These are phyloP conservation scores for Pleurotus eryngii DNA, from an alignment of 768 basidiomycete genomes.

Conservation along the genomic window DNA sequence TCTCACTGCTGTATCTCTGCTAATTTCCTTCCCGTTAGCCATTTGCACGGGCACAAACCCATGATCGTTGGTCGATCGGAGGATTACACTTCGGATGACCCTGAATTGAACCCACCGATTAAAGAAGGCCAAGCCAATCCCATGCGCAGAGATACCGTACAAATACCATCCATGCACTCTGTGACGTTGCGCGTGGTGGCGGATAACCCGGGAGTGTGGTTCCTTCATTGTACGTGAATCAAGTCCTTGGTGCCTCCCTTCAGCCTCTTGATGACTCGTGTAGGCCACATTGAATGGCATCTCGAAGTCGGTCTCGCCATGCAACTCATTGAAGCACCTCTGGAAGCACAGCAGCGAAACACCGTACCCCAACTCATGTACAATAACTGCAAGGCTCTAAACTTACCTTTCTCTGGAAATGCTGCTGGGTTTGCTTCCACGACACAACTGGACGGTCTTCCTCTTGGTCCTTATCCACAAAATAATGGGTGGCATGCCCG, in stretches of 20 bases:
- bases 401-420: conserved; percentile 69
- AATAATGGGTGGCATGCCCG: conserved; percentile 67
- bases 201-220: conserved; percentile 92
- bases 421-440: conserved; percentile 76
- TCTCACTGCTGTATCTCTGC: neutral
- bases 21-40: conserved; percentile 44
- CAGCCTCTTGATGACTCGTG: neutral
- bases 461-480: conserved; percentile 71
- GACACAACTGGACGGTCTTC: conserved; percentile 65
- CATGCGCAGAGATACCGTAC: conserved; percentile 86
- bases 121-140: conserved; percentile 82
- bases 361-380: conserved; percentile 54
- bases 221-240: conserved; percentile 67
- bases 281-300: conserved; percentile 88
- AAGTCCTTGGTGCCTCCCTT: neutral
- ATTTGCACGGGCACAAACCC: conserved; percentile 87
- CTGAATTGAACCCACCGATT: conserved; percentile 75
- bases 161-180: conserved; percentile 63
- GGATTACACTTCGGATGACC: conserved; percentile 73
- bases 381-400: conserved; percentile 71
- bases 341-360: conserved; percentile 55
- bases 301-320: conserved; percentile 81
- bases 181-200: conserved; percentile 77
- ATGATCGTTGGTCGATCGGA: conserved; percentile 72
- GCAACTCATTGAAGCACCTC: conserved; percentile 80